Base-by-base conservation (phyloP, 176 grass and related monocot species). In the Cenchrus fungigraminus region DNA sequence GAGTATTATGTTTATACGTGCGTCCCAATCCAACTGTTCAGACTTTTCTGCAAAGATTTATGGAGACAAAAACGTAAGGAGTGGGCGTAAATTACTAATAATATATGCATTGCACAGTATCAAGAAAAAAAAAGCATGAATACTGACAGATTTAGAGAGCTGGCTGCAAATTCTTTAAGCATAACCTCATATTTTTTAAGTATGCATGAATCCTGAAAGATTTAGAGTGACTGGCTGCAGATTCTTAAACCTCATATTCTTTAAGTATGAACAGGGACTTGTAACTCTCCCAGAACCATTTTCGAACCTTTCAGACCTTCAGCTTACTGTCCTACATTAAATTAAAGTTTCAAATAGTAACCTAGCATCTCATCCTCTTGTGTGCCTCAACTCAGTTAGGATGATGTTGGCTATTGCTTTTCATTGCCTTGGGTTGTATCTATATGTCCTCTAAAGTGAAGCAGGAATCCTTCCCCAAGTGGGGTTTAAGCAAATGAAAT, bases 1-100 rank as follows among this genome's bases (percentile, higher is more conserved):
- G 46, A 99, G 90, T 51, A 96, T 92, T 78, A 99, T 92, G 69
- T 99, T 96, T 80, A 99, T 91, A 4, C 97, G 93, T 11, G 97
- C 82, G 80, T 94, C 97, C 97, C 97, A 99, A 76, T 99, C 97
- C 71, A 99, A 85, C 17, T 89, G 90, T 76, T 96, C 94, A 34
- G 84, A 91, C 84, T 92, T 96, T 88, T 96, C 97, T 99, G 89
- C 75, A 61, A 88, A 85, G 64, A 73, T 78, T 54, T 68, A 82
- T 82, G 17, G 74, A 42, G 32, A 78, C 63, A 76, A 20, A 58
- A 37, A 76, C 15, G 46, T 51, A 65, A 91, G 64, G 3, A 37
- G 28, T 75, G 13, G 42, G 15, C 20, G 59, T 68, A 79, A 78
- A 55, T 79, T 84, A 31, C 5, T 73, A 63, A n/a, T 67, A n/a